These are phyloP conservation scores for Macrocystidia cucumis DNA, from an alignment of 1,284 basidiomycete genomes.

Conservation along the genomic window DNA sequence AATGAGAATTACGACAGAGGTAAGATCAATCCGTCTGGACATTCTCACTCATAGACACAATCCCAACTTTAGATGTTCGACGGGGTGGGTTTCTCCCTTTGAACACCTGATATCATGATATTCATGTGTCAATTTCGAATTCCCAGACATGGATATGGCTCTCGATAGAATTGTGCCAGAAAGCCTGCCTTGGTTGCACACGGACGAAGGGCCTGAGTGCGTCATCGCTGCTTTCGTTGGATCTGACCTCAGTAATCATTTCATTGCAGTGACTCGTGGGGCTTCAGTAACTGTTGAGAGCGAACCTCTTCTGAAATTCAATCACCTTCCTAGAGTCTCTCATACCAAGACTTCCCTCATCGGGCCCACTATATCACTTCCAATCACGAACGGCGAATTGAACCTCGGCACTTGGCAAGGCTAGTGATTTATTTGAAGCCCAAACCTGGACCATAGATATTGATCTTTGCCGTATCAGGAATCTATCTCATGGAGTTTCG, in stretches of 20 bases:
- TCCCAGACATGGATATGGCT: conserved; percentile 76
- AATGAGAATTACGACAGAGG: conserved; percentile 83
- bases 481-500: conserved; percentile 84
- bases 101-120: conserved; percentile 3
- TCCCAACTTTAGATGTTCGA: conserved; percentile 44
- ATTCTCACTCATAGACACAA: conserved; percentile 1
- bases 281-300: conserved; percentile 7
- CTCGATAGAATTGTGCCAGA: conserved; percentile 88
- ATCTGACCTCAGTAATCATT: conserved; percentile 1
- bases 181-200: conserved; percentile 79
- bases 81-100: conserved; percentile 20
- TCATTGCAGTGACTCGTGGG: conserved; percentile 62
- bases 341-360: conserved; percentile 87
- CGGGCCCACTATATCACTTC: conserved; percentile 77
- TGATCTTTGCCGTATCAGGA: conserved; percentile 31
- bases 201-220: conserved; percentile 87
- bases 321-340: conserved; percentile 80
- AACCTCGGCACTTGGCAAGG: conserved; percentile 93
- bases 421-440: conserved; percentile 13
- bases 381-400: conserved; percentile 77
- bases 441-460: conserved; percentile 1
- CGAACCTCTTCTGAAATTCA: too few species aligned
- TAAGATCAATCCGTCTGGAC: too few species aligned
- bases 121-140: not conserved
- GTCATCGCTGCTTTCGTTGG: conserved; percentile 16